These are phyloP conservation scores for Dentiscutata heterogama DNA, from an alignment of 371 early-diverging fungal species.

Conservation along the genomic window DNA sequence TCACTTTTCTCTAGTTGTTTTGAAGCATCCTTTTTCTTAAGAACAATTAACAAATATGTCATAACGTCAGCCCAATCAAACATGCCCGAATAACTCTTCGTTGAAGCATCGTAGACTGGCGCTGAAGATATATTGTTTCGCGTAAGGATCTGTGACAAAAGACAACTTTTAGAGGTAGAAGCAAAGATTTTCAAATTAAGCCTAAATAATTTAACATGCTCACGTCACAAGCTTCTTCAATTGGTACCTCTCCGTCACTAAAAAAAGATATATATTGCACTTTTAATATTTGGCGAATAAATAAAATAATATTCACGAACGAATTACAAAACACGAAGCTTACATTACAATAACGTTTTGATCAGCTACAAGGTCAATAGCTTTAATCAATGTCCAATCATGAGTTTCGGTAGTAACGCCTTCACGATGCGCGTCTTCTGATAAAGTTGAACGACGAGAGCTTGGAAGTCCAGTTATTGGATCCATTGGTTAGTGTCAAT, in stretches of 20 bases:
- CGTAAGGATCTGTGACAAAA: conserved; percentile 38
- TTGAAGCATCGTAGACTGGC: conserved; percentile 73
- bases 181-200: no score
- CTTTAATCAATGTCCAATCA: conserved; percentile 69
- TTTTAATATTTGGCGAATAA: no score
- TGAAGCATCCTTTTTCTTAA: conserved; percentile 55
- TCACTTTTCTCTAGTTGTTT: conserved; percentile 38
- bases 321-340: not conserved
- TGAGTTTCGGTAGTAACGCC: conserved; percentile 65
- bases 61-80: conserved; percentile 88
- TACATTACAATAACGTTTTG: conserved; percentile 70
- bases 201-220: not conserved
- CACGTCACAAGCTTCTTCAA: conserved; percentile 56
- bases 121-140: conserved; percentile 61
- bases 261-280: not conserved
- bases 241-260: conserved; percentile 53
- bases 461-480: conserved; percentile 33
- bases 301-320: not conserved
- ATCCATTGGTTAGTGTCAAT: conserved; percentile 7
- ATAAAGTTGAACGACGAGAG: conserved; percentile 29
- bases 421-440: conserved; percentile 57
- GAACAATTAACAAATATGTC: conserved; percentile 64
- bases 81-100: conserved; percentile 78
- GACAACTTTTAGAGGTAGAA: not conserved
- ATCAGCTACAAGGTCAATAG: conserved; percentile 58